These are phyloP conservation scores for Jatropha multifida DNA, from an alignment of 441 rosid species.

Conservation along the genomic window DNA sequence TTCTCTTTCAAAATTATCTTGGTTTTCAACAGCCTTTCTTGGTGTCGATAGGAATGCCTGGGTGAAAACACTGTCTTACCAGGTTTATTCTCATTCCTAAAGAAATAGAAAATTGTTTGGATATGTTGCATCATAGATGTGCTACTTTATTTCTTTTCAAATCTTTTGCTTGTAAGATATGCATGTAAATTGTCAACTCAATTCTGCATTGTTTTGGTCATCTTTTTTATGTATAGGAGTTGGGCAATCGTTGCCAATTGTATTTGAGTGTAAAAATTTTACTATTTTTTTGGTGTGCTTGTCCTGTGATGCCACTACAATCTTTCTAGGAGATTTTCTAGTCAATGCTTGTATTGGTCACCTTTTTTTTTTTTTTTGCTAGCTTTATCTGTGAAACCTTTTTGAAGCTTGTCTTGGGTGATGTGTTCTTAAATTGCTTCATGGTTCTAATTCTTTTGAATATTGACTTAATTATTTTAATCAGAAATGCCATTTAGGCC, in stretches of 20 bases:
- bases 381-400: too few relatives aligned
- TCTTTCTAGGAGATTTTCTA: background rate
- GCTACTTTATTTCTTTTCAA: constrained; percentile 1
- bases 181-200: background rate
- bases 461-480: constrained; percentile 6
- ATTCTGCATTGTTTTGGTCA: background rate
- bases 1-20: constrained; percentile 54
- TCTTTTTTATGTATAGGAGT: background rate
- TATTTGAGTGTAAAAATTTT: background rate
- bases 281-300: background rate
- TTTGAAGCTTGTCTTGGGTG: too few relatives aligned
- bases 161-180: background rate
- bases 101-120: constrained; percentile 5
- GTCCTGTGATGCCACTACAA: background rate
- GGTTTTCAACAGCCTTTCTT: constrained; percentile 93
- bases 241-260: background rate
- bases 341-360: background rate
- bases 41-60: constrained; percentile 84
- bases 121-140: background rate
- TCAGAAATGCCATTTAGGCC: constrained; percentile 18
- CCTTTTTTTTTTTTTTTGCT: background rate
- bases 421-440: too few relatives aligned
- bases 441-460: background rate
- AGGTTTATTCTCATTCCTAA: constrained; percentile 48
- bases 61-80: constrained; percentile 91